These are phyloP conservation scores for Epichloe baconii DNA, from an alignment of 2,329 filamentous ascomycete genomes.

Conservation along the genomic window DNA sequence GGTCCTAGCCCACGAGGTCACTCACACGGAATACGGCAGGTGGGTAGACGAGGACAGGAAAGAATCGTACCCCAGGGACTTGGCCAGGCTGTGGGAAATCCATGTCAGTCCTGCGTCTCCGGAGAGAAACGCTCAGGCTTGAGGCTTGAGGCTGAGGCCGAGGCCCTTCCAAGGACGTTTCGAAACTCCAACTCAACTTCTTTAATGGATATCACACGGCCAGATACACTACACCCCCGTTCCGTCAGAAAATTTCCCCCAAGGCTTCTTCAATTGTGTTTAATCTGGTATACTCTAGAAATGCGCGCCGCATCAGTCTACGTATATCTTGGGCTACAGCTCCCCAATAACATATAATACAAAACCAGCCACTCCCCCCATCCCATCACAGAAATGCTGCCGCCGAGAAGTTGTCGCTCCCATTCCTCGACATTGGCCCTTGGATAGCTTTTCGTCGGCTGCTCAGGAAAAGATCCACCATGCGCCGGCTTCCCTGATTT, in stretches of 20 bases:
- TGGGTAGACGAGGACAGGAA: slow-evolving; percentile 25
- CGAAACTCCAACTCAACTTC: background rate
- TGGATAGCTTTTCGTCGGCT: slow-evolving; percentile 30
- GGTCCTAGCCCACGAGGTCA: slow-evolving; percentile 37
- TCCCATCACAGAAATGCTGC: slow-evolving; percentile 19
- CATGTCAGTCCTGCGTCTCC: slow-evolving; percentile 22
- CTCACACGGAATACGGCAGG: slow-evolving; percentile 25
- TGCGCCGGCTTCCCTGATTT: slow-evolving; percentile 33
- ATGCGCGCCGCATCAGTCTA: background rate
- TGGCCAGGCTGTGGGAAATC: slow-evolving; percentile 29
- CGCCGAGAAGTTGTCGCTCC: slow-evolving; percentile 15
- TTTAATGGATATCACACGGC: background rate
- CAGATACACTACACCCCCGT: too few species aligned
- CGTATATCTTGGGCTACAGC: background rate
- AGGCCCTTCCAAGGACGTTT: too few species aligned
- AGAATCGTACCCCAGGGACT: slow-evolving; percentile 17
- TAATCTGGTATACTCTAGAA: too few species aligned
- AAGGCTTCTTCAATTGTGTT: background rate
- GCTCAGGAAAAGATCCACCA: slow-evolving; percentile 42
- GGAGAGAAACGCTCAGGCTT: background rate
- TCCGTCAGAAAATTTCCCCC: background rate
- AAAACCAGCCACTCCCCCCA: background rate
- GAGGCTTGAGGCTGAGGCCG: too few species aligned
- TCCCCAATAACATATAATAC: slow-evolving; percentile 2
- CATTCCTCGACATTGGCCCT: slow-evolving; percentile 16